Base-by-base conservation (phyloP, 805 yeast species). In the Spathaspora sp. region DNA sequence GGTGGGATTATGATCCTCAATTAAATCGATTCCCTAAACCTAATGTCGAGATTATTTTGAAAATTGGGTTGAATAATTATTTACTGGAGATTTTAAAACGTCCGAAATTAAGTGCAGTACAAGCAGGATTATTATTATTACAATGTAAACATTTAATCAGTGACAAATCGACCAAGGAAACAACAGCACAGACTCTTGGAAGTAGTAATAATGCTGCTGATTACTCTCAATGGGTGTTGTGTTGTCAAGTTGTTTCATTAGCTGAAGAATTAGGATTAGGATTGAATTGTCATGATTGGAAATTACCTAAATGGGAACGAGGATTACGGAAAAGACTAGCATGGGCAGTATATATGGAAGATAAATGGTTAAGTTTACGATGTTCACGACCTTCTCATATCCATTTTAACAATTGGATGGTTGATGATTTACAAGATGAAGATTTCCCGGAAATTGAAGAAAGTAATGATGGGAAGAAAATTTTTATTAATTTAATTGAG, bases 331-430 rank as follows among this genome's bases (percentile, higher is more conserved):
- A 89, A 59, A 76, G 98, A 52, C 69, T 93, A 47, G 96, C 97
- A 0, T 93, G 99, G 98, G 97, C 97, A 0, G 94, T 91, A 1
- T 93, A 83, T 76, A 75, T 87, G 48, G 96, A 91, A 66, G 97
- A 91, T 62, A 90, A 92, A 64, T 93, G 98, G 98, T 77, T 86
- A 9, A 75, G 96, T 1, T 69, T 92, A 47, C 81, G 83, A 49
- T 96, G 89, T 61, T 82, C 92, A 0, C 75, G 97, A 43, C 96
- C 97, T 1, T 86, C 96, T 0, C 96, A 90, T 66, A 80, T 83
- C 18, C 75, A 82, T 51, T 86, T 84, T 2, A 70, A 77, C 50
- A 88, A 90, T 63, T 93, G 98, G 97, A 73, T 86, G 42, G 94
- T 92, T 3, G 75, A 79, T 46, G 75, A 81, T 42, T 76, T 92